Evolutionary conservation across 306 rosid species (phyloP), one percentile per base, ranked within the genome.

Genomic region (Boehmeria nivea): DNA sequence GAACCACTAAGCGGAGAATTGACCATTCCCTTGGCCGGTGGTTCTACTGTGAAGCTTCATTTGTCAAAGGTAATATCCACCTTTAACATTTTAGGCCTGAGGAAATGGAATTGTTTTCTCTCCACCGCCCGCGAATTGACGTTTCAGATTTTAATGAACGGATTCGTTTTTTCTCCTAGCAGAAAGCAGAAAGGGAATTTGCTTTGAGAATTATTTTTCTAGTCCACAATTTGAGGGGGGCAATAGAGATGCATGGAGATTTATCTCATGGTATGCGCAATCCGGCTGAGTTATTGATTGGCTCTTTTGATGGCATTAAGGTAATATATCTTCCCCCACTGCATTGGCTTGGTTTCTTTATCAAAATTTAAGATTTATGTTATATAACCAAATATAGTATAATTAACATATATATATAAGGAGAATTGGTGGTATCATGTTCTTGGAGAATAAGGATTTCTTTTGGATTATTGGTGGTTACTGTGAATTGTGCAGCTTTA

Each of bases 211-310:
- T 87, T 64, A 46, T 86, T 60, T 68, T 76, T 75, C 87, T 86
- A 22, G 15, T 70, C 54, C 77, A 8, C 60, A 87, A 86, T 63
- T 58, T 78, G 33, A 74, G 65, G 76, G 78, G 71, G 73, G 91
- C 95, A 76, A 67, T 81, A 51, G 75, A 82, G 56, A 57, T 76
- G 71, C 98, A 87, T 74, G 76, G 72, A 16, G 83, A 84, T 68
- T 63, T 80, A 64, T 71, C 79, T 2, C 81, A 76, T 31, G 66
- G 71, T 33, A 27, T 25, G 17, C 66, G 1, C 25, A 63, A 59
- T 60, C 94, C 95, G 24, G 84, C 95, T 49, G 94, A 90, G 79
- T 76, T 90, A 65, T 55, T 90, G 66, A 84, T 57, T 12, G 98
- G 98, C 50, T 47, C 56, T 63, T 86, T 84, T 62, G 59, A 79